Evolutionary conservation across 352 stramenopile genomes (phyloP), one percentile per base, ranked within the genome.

Genomic region (Phytophthora vignae): DNA sequence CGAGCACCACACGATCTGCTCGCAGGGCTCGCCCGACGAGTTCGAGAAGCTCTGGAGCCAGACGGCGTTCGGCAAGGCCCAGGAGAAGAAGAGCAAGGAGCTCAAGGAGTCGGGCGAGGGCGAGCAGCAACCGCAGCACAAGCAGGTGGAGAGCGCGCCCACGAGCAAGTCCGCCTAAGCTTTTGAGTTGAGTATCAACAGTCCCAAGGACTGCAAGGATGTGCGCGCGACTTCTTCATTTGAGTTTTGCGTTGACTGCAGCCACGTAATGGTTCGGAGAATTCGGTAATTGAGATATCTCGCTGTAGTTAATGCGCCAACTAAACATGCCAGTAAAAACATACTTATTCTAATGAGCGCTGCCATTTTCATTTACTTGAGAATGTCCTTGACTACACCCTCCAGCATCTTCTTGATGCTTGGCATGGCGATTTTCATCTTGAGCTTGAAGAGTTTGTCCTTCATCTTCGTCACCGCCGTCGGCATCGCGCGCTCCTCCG

Each of bases 31-130:
- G 22, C 14, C 77, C 7, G 88, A 93, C 7, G 86, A 91, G 40
- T 95, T 95, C 55, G 88, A 95, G 56, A 82, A 82, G 22, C 42
- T 91, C n/a, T 95, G 88, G 88, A 77, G 75, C 25, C 56, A 90
- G 38, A 95, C 88, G 60, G 73, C 82, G 22, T 94, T 95, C 58
- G 83, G 79, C 21, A 82, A 92, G 73, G 87, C 79, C 8, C 81
- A 92, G 46, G 69, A 81, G 46, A 84, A 92, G 78, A 89, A 86
- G 69, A 76, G 60, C 46, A 74, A 90, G 64, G 74, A 92, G 56
- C 55, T 88, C 50, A 87, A 83, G 60, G 69, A 81, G 53, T 71
- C 84, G 55, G 64, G 73, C 21, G 76, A 87, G 55, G 14, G 29
- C 19, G 49, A 77, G 22, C 55, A 71, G 2, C 27, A 73, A 7